Evolutionary conservation across 2,329 filamentous ascomycete species (phyloP).

Genomic region (Ilyonectria destructans): DNA sequence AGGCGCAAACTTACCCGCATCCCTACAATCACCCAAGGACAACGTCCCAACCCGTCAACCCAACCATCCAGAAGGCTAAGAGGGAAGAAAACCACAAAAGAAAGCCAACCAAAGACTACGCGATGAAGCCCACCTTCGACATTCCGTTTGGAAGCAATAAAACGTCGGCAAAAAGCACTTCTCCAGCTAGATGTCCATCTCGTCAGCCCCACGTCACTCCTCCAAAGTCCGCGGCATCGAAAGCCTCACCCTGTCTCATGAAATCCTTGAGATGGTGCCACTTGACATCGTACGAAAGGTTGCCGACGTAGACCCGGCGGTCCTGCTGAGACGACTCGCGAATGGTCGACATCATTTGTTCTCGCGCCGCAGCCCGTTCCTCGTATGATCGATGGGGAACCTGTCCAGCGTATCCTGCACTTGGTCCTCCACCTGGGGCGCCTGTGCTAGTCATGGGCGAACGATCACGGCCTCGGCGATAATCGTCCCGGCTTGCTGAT

Average conservation of each 20-base stretch:
- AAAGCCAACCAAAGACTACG: constrained; percentile 89
- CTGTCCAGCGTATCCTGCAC: constrained; percentile 74
- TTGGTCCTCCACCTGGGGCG: constrained; percentile 79
- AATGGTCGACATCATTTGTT: constrained; percentile 96
- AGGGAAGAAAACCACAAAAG: constrained; percentile 80
- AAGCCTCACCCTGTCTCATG: constrained; percentile 94
- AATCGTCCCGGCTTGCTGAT: constrained; percentile 83
- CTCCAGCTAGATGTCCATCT: constrained; percentile 80
- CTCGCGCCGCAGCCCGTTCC: constrained; percentile 86
- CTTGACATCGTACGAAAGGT: constrained; percentile 99
- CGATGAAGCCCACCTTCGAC: constrained; percentile 99
- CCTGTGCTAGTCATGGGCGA: constrained; percentile 89
- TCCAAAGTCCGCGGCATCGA: constrained; percentile 46
- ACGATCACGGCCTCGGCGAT: constrained; percentile 81
- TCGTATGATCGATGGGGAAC: constrained; percentile 83
- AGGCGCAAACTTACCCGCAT: constrained; percentile 89
- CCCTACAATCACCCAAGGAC: constrained; percentile 95
- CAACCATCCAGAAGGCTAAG: constrained; percentile 87
- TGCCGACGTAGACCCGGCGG: constrained; percentile 99
- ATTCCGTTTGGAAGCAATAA: constrained; percentile 99
- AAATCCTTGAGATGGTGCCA: constrained; percentile 99
- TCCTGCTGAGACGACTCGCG: constrained; percentile 98
- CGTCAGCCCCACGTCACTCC: constrained; percentile 58
- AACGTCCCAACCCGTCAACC: constrained; percentile 98
- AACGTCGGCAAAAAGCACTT: constrained; percentile 99